These are phyloP conservation scores for Scutellaria minor DNA, from an alignment of 257 asterid species.

Conservation along the genomic window DNA sequence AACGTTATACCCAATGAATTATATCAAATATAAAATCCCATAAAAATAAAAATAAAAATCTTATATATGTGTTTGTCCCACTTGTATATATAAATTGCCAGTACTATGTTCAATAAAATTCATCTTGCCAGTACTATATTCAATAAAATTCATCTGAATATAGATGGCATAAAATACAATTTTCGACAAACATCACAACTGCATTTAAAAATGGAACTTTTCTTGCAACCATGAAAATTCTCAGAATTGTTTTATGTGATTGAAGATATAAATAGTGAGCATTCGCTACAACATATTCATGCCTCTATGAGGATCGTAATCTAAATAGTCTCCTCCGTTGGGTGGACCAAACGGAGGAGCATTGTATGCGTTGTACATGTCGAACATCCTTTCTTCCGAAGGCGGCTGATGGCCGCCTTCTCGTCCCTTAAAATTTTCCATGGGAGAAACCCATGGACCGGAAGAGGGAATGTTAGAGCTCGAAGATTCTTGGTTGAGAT, in stretches of 20 bases:
- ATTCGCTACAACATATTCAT: conserved; percentile 60
- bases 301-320: conserved; percentile 65
- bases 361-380: conserved; percentile 60
- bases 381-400: conserved; percentile 59
- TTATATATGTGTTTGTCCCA: too few relatives aligned
- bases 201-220: too few relatives aligned
- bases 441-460: conserved; percentile 68
- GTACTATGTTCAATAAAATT: too few relatives aligned
- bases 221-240: too few relatives aligned
- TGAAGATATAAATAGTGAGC: conserved; percentile 7
- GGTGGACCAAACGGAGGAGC: conserved; percentile 57
- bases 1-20: too few relatives aligned
- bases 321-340: conserved; percentile 60
- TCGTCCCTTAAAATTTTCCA: conserved; percentile 57
- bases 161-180: too few relatives aligned
- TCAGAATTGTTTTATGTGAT: neutral
- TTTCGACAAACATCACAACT: too few relatives aligned
- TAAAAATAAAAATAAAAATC: too few relatives aligned
- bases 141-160: too few relatives aligned
- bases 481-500: conserved; percentile 68
- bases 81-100: too few relatives aligned
- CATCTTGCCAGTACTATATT: too few relatives aligned
- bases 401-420: conserved; percentile 59
- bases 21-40: too few relatives aligned
- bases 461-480: conserved; percentile 59